Base-by-base conservation (phyloP, 2,329 filamentous ascomycete species). In the Arthrobotrys conoides region DNA sequence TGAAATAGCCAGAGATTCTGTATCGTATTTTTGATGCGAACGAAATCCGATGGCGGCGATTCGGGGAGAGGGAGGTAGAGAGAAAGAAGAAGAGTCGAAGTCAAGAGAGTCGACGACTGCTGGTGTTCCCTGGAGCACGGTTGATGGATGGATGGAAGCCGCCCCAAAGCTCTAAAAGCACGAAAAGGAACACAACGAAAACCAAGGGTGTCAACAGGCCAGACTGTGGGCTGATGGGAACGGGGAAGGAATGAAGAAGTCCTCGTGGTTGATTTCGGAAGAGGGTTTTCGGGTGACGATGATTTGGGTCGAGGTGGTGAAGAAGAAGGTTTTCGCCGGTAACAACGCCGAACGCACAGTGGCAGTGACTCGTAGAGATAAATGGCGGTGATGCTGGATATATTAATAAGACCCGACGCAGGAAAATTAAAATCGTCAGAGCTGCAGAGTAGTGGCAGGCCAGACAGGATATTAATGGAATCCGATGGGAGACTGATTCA, bases 281-380 rank as follows among this genome's bases (percentile, higher is more conserved):
- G 66, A 70, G 57, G 51, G 66, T 71, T 71, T 61, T 61, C 57
- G 57, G 57, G 66, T 66, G 46, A 65, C 24, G 71, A 59, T 65
- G 71, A 36, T 48, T 49, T 44, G 51, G 9, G 48, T 70, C 55
- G 38, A 44, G 18, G 65, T 59, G 65, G 53, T 44, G 66, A 46
- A 33, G 57, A 70, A 65, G 57, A 71, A 70, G 57, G 65, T 72
- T 66, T 61, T 76, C 57, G 69, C 69, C 72, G 57, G 48, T 76
- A 59, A 70, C 72, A 76, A 76, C 72, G 57, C 72, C 66, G 66
- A 69, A 44, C 44, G 38, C 12, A 36, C 33, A 36, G 33, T 10
- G 6, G 27, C 27, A 30, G 27, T 30, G 27, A 36, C 9, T 36
- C 6, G 33, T 8, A 36, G 33, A 1, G 9, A 36, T 5, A 36